phyloP scores from a whole-genome alignment of 2,329 filamentous ascomycete genomes.

The Periconia macrospinosa region DNA sequence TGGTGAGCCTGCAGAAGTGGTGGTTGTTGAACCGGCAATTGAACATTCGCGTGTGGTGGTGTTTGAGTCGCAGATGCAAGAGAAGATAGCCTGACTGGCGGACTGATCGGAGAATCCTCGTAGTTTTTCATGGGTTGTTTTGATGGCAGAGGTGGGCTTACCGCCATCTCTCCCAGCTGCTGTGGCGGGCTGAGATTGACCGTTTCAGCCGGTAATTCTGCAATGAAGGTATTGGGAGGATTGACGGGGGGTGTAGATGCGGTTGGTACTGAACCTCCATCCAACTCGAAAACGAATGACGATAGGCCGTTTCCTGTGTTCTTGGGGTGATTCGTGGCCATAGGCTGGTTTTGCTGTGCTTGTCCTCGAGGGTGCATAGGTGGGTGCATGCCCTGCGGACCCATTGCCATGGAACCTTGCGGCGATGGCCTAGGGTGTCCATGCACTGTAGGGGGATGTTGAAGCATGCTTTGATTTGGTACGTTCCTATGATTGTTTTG shows the following conservation, averaged over 20 bases:
- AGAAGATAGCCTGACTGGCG: slow-evolving; percentile 1
- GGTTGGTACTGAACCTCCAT: slow-evolving; percentile 3
- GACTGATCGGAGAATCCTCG: slow-evolving; percentile 9
- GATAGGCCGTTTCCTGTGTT: neutral
- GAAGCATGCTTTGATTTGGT: neutral
- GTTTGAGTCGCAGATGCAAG: neutral
- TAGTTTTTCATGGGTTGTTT: neutral
- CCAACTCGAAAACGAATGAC: slow-evolving; percentile 17
- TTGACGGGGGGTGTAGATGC: neutral
- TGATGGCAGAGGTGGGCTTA: slow-evolving; percentile 1
- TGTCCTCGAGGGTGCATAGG: slow-evolving; percentile 7
- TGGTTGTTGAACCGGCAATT: neutral
- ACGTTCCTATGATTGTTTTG: neutral
- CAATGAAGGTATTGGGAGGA: slow-evolving; percentile 11
- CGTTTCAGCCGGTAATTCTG: slow-evolving; percentile 21
- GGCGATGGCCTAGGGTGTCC: neutral
- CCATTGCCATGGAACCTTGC: slow-evolving; percentile 7
- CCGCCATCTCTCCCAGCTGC: neutral
- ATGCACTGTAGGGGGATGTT: neutral
- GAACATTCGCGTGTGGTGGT: neutral
- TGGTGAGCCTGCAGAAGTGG: neutral
- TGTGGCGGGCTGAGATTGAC: neutral
- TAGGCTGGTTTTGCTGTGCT: neutral
- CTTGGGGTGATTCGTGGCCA: neutral
- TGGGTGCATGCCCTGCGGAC: slow-evolving; percentile 9